Base-by-base conservation (phyloP, 257 asterid species). In the Voacanga thouarsii region DNA sequence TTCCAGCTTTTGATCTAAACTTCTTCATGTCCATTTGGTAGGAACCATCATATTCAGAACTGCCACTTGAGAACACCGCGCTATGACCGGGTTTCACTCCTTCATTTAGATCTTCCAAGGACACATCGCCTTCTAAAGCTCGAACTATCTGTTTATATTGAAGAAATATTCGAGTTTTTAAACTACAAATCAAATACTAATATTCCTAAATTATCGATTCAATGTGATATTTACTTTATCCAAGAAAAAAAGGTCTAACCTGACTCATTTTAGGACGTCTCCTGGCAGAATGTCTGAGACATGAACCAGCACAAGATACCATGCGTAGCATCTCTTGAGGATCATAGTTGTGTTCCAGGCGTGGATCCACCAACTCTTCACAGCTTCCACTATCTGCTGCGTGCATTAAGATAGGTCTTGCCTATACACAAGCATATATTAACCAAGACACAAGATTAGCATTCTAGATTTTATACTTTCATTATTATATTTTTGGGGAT, bases 201-300 rank as follows among this genome's bases (percentile, higher is more conserved):
- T 1, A 44, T 44, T 44, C 8, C 9, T 8, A 44, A 44, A 4
- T 5, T 44, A 44, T 44, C 6, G 47, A 44, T 4, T 44, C 47
- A 5, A 44, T 44, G 11, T 49, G 5, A 49, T 49, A 49, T 49
- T 1, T 49, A 6, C 53, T 49, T 12, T 1, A 7, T 1, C 9
- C 12, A 53, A 53, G 7, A 16, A 16, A 53, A 14, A 14, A 53
- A 53, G 6, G 28, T 43, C 7, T 75, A 51, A 91, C 98, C 94
- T 90, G 94, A 61, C 98, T 94, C 98, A 91, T 94, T 83, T 80
- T 94, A 18, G 98, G 97, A 30, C 98, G 98, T 72, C 88, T 85
- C 67, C 90, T 84, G 6, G 97, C 97, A 72, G 98, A 94, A 73
- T 92, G 97, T 80, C 96, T 83, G 63, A 88, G 83, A 49, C 88